Evolutionary conservation across 2,329 filamentous ascomycete species (phyloP), one percentile per base, ranked within the genome.

Genomic region (Pyrenophora graminea): DNA sequence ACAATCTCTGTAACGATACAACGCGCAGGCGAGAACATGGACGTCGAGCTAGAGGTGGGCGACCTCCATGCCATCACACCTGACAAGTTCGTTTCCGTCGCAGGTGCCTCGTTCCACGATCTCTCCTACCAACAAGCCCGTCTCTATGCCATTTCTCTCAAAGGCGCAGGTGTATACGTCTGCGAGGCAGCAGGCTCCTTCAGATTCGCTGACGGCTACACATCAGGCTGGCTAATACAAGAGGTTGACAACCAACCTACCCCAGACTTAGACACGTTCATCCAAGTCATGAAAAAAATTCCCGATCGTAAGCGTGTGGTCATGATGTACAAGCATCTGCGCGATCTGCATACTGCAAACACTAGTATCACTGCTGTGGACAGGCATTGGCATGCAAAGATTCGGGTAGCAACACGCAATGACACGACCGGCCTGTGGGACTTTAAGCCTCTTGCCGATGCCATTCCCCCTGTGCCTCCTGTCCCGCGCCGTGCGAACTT

Each of bases 51-150:
- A 48, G 78, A 85, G 45, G 92, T 97, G 38, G 91, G 90, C 41
- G 90, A 99, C 70, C 81, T 99, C 55, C 94, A 99, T 77, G 84
- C 83, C 50, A 99, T 99, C 71, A 97, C 94, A 3, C 94, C 95
- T 12, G 92, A 97, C 75, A 88, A 92, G 54, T 99, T 97, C 69
- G 89, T 97, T 46, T 90, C 91, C 4, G 93, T 97, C 37, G 90
- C 92, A 36, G 95, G 94, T 17, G 94, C 87, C 19, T 93, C 91
- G 52, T 97, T 99, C 79, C 95, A 99, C 76, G 85, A 96, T 70
- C 80, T 99, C 15, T 99, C 95, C 1, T 99, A 99, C 73, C 94
- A 99, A 70, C 92, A 97, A 75, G 91, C 94, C n/a, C 87, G 94
- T 8, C 82, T 97, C 4, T 97, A 97, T 71, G 93, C 92, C 30